Evolutionary conservation across 2,329 filamentous ascomycete species (phyloP).

Genomic region (Botrytis tulipae): DNA sequence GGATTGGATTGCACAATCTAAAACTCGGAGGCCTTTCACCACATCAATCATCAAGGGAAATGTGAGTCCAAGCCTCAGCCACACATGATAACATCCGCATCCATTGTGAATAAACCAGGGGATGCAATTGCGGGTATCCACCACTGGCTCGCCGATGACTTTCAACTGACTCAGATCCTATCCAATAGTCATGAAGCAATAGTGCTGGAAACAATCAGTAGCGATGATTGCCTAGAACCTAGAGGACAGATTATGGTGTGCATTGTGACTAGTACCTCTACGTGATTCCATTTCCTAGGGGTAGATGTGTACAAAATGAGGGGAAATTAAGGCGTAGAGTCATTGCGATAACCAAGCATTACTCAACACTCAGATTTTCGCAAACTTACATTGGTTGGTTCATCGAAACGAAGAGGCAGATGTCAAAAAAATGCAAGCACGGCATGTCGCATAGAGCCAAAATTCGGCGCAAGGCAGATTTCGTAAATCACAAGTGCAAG

Average conservation of each 20-base stretch:
- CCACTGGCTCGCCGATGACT: neutral
- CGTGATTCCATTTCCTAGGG: neutral
- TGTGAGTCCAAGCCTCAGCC: slow-evolving; percentile 6
- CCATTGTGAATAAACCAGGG: neutral
- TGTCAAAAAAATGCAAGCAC: slow-evolving; percentile 2
- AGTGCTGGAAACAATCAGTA: neutral
- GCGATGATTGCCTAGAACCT: slow-evolving; percentile 15
- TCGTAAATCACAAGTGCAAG: neutral
- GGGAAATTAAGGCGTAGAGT: slow-evolving; percentile 16
- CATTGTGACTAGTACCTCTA: slow-evolving; percentile 4
- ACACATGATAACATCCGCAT: neutral
- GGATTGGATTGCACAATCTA: neutral
- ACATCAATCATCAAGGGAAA: neutral
- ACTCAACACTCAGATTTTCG: neutral
- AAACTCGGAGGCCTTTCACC: neutral
- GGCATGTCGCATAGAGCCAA: neutral
- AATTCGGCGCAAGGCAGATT: slow-evolving; percentile 1
- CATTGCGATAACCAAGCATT: neutral
- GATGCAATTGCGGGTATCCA: neutral
- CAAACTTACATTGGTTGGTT: neutral
- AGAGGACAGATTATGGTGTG: slow-evolving; percentile 4
- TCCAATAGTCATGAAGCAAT: slow-evolving; percentile 8
- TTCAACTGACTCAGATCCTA: neutral
- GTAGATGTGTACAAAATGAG: slow-evolving; percentile 4
- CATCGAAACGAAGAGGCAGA: slow-evolving; percentile 5